These are phyloP conservation scores for Monascus purpureus DNA, from an alignment of 495 filamentous ascomycete genomes.

Conservation along the genomic window DNA sequence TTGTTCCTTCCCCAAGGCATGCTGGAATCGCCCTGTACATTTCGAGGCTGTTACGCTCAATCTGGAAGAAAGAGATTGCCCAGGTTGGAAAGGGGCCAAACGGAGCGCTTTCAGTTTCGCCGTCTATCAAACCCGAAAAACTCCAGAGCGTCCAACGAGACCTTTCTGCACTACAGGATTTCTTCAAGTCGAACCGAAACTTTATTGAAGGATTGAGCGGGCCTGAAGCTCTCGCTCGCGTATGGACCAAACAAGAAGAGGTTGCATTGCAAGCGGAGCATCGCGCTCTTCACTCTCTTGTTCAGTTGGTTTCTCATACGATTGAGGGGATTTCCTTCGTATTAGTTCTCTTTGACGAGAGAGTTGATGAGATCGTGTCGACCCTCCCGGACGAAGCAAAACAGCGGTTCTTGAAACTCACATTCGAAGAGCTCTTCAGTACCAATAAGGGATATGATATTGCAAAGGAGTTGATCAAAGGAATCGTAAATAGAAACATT, in stretches of 20 bases:
- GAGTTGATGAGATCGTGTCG: conserved; percentile 74
- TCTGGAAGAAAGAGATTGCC: conserved; percentile 65
- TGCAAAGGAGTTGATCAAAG: conserved; percentile 93
- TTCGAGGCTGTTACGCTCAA: conserved; percentile 62
- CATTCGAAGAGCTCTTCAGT: conserved; percentile 77
- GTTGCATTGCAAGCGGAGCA: conserved; percentile 84
- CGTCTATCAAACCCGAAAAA: conserved; percentile 45
- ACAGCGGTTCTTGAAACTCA: conserved; percentile 56
- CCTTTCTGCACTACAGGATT: conserved; percentile 60
- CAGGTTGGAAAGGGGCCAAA: conserved; percentile 43
- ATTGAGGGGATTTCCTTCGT: conserved; percentile 96
- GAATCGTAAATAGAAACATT: conserved; percentile 95
- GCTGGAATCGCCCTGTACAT: conserved; percentile 80
- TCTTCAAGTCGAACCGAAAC: conserved; percentile 69
- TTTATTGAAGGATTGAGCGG: conserved; percentile 89
- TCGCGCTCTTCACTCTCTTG: conserved; percentile 73
- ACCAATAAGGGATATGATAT: conserved; percentile 66
- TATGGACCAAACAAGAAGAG: conserved; percentile 71
- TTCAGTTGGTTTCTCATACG: conserved; percentile 67
- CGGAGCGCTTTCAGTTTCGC: conserved; percentile 29
- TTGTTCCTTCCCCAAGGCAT: conserved; percentile 77
- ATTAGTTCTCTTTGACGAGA: conserved; percentile 82
- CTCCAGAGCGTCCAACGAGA: conserved; percentile 65
- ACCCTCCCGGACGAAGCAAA: conserved; percentile 56
- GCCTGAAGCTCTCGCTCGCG: conserved; percentile 59